phyloP scores from a whole-genome alignment of 805 yeast species.

The Starmerella bombi region DNA sequence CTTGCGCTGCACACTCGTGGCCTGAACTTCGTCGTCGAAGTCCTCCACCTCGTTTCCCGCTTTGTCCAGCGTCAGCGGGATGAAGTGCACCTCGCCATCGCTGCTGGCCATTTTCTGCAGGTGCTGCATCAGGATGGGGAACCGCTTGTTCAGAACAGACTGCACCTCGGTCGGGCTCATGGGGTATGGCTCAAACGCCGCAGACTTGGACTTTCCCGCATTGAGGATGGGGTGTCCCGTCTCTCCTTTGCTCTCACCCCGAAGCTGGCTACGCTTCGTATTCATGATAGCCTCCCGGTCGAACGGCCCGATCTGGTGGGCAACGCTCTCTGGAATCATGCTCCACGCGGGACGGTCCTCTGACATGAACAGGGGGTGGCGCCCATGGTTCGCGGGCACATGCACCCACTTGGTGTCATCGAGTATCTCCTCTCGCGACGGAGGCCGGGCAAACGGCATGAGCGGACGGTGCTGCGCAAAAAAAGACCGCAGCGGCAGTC shows the following conservation, averaged over 20 bases:
- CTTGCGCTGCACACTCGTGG: conserved; percentile 32
- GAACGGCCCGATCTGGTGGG: conserved; percentile 30
- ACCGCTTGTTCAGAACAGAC: conserved; percentile 1
- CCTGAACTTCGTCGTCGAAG: conserved; percentile 18
- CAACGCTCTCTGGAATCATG: conserved; percentile 30
- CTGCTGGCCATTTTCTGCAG: conserved; percentile 8
- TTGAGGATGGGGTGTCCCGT: background rate
- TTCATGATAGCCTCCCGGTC: conserved; percentile 7
- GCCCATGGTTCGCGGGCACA: conserved; percentile 8
- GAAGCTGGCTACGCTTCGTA: background rate
- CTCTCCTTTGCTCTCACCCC: background rate
- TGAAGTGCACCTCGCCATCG: conserved; percentile 11
- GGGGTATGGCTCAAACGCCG: background rate
- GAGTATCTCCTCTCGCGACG: conserved; percentile 3
- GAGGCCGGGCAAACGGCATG: conserved; percentile 27
- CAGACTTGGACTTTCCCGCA: background rate
- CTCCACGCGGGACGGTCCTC: conserved; percentile 7
- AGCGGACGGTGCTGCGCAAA: conserved; percentile 38
- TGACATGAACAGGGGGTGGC: conserved; percentile 4
- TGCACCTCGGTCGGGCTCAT: conserved; percentile 6
- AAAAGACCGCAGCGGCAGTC: conserved; percentile 30
- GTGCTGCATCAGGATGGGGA: conserved; percentile 11
- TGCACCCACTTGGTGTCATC: conserved; percentile 23
- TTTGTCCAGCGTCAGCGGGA: conserved; percentile 9
- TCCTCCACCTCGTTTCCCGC: background rate